phyloP scores from a whole-genome alignment of 192 early-diverging fungal genomes.

The Coemansia sp. region DNA sequence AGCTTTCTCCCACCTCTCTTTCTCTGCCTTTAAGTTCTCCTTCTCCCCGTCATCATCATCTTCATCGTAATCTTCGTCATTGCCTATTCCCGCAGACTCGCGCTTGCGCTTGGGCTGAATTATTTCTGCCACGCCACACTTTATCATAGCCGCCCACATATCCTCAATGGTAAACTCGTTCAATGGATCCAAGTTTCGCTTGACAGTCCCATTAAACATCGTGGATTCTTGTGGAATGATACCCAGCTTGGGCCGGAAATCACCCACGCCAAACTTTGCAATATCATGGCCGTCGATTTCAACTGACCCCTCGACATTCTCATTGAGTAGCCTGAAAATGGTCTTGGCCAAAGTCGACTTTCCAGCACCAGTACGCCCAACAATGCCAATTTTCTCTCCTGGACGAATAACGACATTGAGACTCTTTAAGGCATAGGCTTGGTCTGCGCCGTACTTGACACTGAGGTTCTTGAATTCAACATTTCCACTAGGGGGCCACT shows the following conservation, averaged over 20 bases:
- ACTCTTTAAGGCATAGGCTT: slow-evolving; percentile 57
- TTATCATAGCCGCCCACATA: slow-evolving; percentile 60
- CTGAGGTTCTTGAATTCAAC: slow-evolving; percentile 58
- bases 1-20: background rate
- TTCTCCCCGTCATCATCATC: background rate
- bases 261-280: slow-evolving; percentile 51
- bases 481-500: slow-evolving; percentile 64
- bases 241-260: slow-evolving; percentile 51
- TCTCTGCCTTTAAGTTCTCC: background rate
- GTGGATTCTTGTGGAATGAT: slow-evolving; percentile 68
- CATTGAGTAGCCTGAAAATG: slow-evolving; percentile 68
- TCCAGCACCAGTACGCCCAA: slow-evolving; percentile 77
- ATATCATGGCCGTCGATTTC: slow-evolving; percentile 71
- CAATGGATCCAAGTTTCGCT: slow-evolving; percentile 67
- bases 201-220: slow-evolving; percentile 60
- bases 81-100: too few relatives aligned
- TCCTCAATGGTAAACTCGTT: slow-evolving; percentile 51
- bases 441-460: slow-evolving; percentile 58
- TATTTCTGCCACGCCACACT: slow-evolving; percentile 3
- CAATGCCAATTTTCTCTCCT: slow-evolving; percentile 62
- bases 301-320: slow-evolving; percentile 53
- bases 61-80: too few relatives aligned
- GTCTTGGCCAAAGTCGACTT: slow-evolving; percentile 61
- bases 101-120: background rate
- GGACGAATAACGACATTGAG: slow-evolving; percentile 58